Base-by-base conservation (phyloP, 2,329 filamentous ascomycete genomes). In the Aspergillus carbonarius region DNA sequence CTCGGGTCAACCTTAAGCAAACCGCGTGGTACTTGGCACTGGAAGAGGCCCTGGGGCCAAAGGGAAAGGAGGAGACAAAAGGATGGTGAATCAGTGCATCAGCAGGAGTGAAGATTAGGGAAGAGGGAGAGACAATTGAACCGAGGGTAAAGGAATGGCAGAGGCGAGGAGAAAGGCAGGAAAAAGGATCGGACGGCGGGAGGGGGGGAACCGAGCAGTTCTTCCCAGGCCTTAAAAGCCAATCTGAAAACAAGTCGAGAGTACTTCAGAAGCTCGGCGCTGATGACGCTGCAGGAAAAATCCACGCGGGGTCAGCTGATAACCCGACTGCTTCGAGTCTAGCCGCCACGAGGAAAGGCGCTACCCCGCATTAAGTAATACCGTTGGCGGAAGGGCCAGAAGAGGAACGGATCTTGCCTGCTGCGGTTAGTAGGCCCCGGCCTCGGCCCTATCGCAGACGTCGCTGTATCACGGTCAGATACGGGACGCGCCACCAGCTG, bases 291-390 rank as follows among this genome's bases (percentile, higher is more conserved):
- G 44, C 37, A 47, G 32, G 54, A 58, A 63, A 65, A 60, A 40
- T 47, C 54, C 56, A 59, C 50, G 60, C 63, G 64, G 60, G 59
- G 64, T 66, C 64, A 66, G 64, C 64, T 66, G 64, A 66, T 61
- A 47, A 49, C 48, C 49, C 34, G n/a, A 8, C 60, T 42, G 48
- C 20, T 58, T 58, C 39, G 35, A 46, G 27, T 37, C 18, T 57
- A 37, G 55, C 39, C 37, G n/a, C 57, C 58, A 57, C 48, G 58
- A 52, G 49, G 60, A 57, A 60, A 27, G 52, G 51, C 61, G 46
- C 61, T 62, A 63, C 64, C 64, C 64, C 64, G 60, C 64, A 62
- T 62, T 55, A 54, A 60, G 63, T 63, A 63, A 65, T 63, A 47
- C 50, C 55, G 56, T 58, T 54, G 50, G 54, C 48, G 42, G 51